Evolutionary conservation across 2,329 filamentous ascomycete genomes (phyloP), one percentile per base, ranked within the genome.

Genomic region (Cercospora sp.): DNA sequence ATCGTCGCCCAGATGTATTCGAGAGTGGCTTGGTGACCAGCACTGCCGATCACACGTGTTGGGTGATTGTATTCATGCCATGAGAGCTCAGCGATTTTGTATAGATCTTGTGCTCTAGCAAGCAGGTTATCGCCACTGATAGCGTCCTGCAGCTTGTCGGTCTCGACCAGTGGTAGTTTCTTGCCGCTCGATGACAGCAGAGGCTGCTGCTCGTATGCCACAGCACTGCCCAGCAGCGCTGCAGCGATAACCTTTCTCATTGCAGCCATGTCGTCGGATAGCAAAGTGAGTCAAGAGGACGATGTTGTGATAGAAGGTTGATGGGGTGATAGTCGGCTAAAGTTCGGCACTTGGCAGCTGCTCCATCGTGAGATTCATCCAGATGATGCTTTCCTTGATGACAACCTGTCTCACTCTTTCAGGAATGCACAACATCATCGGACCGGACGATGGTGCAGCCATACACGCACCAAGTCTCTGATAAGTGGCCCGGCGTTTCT

Each of bases 31-130:
- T 67, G 61, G 58, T 74, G 64, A 5, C 60, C 67, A 59, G 67
- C 59, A 70, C 88, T 90, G 31, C 90, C 89, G 71, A 92, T 91
- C 23, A 91, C 89, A 63, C 90, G 85, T 1, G 90, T 92, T 1
- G 90, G 90, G 73, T 89, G 89, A 69, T 86, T 86, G 75, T 88
- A 90, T 70, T 91, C 87, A 1, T 84, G 81, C 68, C 85, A 80
- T 10, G 85, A 84, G 63, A 84, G 80, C 77, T 89, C 82, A 0
- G 90, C 89, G 65, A 91, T 85, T 62, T 85, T 80, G 73, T 86
- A 91, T 8, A 92, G 84, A 48, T 86, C 78, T 73, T 89, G 81
- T 4, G 90, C 87, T 20, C 89, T 86, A 5, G 81, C 78, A 51
- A 89, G 78, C 6, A 92, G 85, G 26, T 84, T 86, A 18, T 86